Percentiles rank a stretch among this genome's conserved stretches.
phyloP scores from a whole-genome alignment of 2,329 filamentous ascomycete genomes.

The Tolypocladium ovalisporum region DNA sequence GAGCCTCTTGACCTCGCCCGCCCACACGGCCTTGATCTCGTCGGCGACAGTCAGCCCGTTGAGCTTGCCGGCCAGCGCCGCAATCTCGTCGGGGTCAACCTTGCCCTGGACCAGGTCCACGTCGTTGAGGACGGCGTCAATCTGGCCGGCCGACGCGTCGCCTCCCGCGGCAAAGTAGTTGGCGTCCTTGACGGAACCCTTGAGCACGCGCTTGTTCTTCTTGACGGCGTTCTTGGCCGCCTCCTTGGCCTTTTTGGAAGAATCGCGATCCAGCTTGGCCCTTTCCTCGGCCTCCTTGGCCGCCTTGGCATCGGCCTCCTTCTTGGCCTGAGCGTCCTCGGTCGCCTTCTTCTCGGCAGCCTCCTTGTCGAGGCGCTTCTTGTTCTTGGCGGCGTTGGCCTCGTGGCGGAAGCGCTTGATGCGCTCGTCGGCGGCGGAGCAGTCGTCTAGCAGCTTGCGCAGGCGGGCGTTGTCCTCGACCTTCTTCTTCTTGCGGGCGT shows the following conservation, averaged over 20 bases:
- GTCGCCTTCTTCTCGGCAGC: constrained; percentile 78
- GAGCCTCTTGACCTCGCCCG: constrained; percentile 65
- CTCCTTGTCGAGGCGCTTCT: constrained; percentile 83
- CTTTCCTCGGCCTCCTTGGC: constrained; percentile 77
- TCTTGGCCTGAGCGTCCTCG: constrained; percentile 75
- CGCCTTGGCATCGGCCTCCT: constrained; percentile 71
- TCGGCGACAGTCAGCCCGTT: constrained; percentile 65
- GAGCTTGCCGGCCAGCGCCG: constrained; percentile 69
- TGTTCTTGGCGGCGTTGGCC: constrained; percentile 90
- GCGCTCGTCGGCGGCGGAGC: constrained; percentile 74
- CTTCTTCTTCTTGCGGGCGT: constrained; percentile 98
- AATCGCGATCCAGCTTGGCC: constrained; percentile 74
- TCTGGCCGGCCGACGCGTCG: constrained; percentile 61
- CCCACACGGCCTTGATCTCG: constrained; percentile 80
- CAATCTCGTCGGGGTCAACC: constrained; percentile 85
- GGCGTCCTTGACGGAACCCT: constrained; percentile 87
- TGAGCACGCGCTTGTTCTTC: constrained; percentile 99
- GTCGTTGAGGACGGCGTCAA: constrained; percentile 74
- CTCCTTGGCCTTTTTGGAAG: constrained; percentile 93
- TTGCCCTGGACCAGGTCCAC: constrained; percentile 80
- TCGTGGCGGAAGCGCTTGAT: constrained; percentile 96
- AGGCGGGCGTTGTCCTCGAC: constrained; percentile 89
- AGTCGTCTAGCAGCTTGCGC: constrained; percentile 80
- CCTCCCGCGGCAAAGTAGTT: constrained; percentile 82
- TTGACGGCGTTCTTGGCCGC: constrained; percentile 97